Percentiles rank a stretch among this genome's conserved stretches.
phyloP scores from a whole-genome alignment of 2,329 filamentous ascomycete species.

The Zasmidium citrigriseum region DNA sequence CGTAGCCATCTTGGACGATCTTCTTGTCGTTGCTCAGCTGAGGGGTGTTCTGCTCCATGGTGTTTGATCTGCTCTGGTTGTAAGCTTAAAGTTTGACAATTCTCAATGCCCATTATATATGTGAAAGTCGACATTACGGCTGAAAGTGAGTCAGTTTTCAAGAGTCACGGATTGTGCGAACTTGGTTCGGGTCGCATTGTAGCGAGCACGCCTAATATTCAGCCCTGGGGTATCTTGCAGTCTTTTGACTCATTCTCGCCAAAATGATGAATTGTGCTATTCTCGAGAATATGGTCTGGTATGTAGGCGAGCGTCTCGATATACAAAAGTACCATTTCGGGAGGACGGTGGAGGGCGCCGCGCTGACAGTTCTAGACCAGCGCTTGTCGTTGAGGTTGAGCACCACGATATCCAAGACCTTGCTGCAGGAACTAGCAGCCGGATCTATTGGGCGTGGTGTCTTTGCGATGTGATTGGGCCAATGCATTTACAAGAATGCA shows the following conservation, averaged over 20 bases:
- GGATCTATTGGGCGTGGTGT: too few relatives aligned
- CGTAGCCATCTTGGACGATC: conserved; percentile 2
- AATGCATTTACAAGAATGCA: not conserved
- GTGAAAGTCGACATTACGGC: too few relatives aligned
- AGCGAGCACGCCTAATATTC: too few relatives aligned
- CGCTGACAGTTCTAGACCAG: not conserved
- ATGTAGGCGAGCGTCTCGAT: too few relatives aligned
- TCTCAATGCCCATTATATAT: too few relatives aligned
- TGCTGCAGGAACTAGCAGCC: too few relatives aligned
- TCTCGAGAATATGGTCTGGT: too few relatives aligned
- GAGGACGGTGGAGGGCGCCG: not conserved
- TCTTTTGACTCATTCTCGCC: not conserved
- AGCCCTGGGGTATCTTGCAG: not conserved
- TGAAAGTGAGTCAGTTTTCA: not conserved
- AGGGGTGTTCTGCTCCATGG: not conserved
- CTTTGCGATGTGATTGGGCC: not conserved
- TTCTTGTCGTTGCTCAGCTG: not conserved
- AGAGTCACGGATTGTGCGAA: not conserved
- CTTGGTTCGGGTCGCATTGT: not conserved
- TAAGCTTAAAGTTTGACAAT: too few relatives aligned
- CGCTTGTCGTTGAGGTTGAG: not conserved
- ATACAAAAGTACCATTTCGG: too few relatives aligned
- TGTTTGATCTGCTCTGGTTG: not conserved
- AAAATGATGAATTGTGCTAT: too few relatives aligned
- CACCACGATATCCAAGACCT: not conserved